A percentile compares a stretch with the other conserved stretches of the same genome.
Conservation (phyloP, 2,329 filamentous ascomycete species). For the Nemania sp. region DNA sequence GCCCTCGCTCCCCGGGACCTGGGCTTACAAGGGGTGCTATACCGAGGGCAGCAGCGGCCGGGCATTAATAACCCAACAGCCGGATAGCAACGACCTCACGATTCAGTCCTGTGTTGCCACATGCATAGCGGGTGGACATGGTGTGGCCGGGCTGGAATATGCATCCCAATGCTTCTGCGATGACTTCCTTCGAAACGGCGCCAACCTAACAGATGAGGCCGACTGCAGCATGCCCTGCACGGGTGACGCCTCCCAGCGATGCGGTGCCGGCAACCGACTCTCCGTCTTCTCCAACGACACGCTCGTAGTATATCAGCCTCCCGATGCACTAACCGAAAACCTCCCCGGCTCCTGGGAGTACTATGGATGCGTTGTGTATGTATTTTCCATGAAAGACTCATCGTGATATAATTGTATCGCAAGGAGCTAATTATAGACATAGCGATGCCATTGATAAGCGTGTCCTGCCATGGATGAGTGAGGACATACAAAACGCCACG, state of each 20-base stretch:
- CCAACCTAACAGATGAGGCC: conserved; percentile 23
- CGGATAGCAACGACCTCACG: conserved; percentile 30
- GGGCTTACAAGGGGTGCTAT: conserved; percentile 33
- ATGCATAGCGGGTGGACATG: conserved; percentile 34
- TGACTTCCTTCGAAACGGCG: conserved; percentile 32
- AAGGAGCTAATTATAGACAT: conserved; percentile 1
- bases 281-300: conserved; percentile 33
- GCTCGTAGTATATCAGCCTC: conserved; percentile 27
- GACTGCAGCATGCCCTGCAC: conserved; percentile 36
- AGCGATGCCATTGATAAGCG: conserved; percentile 34
- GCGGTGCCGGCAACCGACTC: conserved; percentile 34
- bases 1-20: conserved; percentile 24
- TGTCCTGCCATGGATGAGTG: conserved; percentile 45
- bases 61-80: conserved; percentile 28
- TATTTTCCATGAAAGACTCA: neutral
- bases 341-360: conserved; percentile 29
- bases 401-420: conserved; percentile 13
- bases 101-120: conserved; percentile 32
- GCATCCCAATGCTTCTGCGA: conserved; percentile 40
- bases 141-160: conserved; percentile 44
- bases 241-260: conserved; percentile 31
- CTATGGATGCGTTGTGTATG: conserved; percentile 32
- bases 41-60: conserved; percentile 30
- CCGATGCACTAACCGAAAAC: conserved; percentile 22
- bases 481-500: conserved; percentile 46